Conservation (phyloP, 345 rosid species). For the Eucalyptus polyanthemos region DNA sequence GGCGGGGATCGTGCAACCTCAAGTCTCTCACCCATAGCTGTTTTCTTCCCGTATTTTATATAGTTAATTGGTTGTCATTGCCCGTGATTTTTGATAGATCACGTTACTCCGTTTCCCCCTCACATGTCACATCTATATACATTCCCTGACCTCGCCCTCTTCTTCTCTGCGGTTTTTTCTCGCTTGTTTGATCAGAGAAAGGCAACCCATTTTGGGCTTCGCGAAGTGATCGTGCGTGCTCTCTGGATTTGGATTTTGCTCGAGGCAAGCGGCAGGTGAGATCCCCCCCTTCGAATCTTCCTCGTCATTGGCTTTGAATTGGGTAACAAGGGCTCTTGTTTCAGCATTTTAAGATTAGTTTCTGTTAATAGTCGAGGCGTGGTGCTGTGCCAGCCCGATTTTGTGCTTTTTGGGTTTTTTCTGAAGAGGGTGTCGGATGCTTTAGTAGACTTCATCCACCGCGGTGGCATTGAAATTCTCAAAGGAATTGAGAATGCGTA, state of each 20-base stretch:
- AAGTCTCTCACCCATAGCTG: not conserved
- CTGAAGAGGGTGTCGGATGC: not conserved
- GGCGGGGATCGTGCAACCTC: not conserved
- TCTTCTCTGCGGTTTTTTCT: not conserved
- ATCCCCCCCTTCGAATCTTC: not conserved
- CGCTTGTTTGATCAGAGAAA: not conserved
- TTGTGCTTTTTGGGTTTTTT: not conserved
- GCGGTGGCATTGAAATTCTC: not conserved
- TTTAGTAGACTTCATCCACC: not conserved
- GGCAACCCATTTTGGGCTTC: not conserved
- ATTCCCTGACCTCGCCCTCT: not conserved
- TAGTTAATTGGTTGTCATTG: not conserved
- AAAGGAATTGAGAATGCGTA: not conserved
- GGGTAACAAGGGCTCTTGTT: not conserved
- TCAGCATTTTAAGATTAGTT: not conserved
- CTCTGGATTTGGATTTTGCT: not conserved
- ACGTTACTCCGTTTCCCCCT: not conserved
- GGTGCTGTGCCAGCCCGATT: not conserved
- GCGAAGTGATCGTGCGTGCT: not conserved
- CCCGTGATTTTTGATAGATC: not conserved
- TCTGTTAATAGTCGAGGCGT: not conserved
- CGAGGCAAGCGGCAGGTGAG: not conserved
- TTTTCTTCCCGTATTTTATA: not conserved
- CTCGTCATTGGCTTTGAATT: not conserved
- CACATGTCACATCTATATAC: not conserved